Evolutionary conservation across 805 yeast genomes (phyloP), one percentile per base, ranked within the genome.

Genomic region (Saccharomycopsis schoenii): DNA sequence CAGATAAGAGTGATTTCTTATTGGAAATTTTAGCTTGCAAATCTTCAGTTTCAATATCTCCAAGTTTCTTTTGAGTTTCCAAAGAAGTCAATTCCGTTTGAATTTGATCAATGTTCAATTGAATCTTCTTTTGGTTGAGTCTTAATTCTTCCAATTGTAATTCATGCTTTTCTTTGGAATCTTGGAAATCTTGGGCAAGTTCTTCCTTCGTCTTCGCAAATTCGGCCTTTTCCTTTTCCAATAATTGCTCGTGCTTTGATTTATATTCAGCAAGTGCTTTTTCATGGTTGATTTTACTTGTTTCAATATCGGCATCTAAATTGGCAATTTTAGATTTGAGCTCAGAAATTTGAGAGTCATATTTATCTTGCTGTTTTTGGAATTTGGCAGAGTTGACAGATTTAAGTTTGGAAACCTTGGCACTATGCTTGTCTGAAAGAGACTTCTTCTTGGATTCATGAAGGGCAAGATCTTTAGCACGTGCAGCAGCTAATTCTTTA

Each of bases 61-160:
- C 34, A 29, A 63, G 37, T 36, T 61, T 60, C 14, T 58, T 57
- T 56, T 61, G 61, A 17, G 57, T 37, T 43, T 57, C 56, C 36
- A 55, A 59, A 11, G 61, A 64, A 4, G 64, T 15, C n/a, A 41
- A 59, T 50, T 61, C 52, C 3, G 65, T 52, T 56, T 63, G 64
- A 14, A 59, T n/a, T 37, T 59, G 55, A 34, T 61, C 57, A 43
- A 63, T 61, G 17, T 50, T 34, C 24, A 61, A 55, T 24, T 54
- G 34, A 36, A 60, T 36, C 40, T 61, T 59, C 64, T 63, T 63
- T 50, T 63, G 65, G 5, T 63, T 54, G 14, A 56, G 40, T 43
- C 41, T 55, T 39, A 63, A 41, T 12, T 55, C 59, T 34, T 61
- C 64, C 37, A 63, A 47, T 43, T 63, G 61, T 29, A 51, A 25